These are phyloP conservation scores for Apostasia shenzhenica DNA, from an alignment of 106 monocot genomes.

Conservation along the genomic window DNA sequence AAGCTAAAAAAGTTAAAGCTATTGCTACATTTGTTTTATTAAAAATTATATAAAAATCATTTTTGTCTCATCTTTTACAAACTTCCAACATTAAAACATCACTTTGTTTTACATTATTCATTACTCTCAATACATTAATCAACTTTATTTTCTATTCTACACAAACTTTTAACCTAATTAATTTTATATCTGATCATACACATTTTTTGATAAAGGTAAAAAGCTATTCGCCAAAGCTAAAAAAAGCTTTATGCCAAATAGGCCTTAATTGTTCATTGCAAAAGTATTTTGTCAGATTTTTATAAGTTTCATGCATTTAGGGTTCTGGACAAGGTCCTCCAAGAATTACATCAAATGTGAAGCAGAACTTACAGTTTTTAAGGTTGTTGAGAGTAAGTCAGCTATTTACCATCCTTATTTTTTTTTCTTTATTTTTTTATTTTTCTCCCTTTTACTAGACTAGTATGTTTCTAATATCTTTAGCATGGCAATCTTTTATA, in stretches of 20 bases:
- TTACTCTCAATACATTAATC: background rate
- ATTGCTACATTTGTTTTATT: too few species aligned
- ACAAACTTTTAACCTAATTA: too few species aligned
- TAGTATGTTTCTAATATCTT: too few species aligned
- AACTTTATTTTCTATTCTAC: too few species aligned
- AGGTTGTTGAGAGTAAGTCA: slow-evolving; percentile 60
- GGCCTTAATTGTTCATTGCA: background rate
- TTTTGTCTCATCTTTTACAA: too few species aligned
- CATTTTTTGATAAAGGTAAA: background rate
- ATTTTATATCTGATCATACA: too few species aligned
- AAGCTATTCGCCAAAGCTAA: background rate
- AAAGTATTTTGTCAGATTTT: background rate
- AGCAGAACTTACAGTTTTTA: slow-evolving; percentile 77
- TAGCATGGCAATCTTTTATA: too few species aligned
- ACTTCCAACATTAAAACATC: too few species aligned
- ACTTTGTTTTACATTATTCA: background rate
- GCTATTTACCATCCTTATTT: background rate
- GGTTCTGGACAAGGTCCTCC: slow-evolving; percentile 48
- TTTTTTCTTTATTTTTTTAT: background rate
- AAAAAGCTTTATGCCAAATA: background rate
- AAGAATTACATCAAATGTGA: slow-evolving; percentile 92
- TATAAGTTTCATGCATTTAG: slow-evolving; percentile 27
- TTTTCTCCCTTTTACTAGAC: too few species aligned
- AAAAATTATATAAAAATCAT: too few species aligned
- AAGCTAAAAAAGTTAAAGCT: too few species aligned